Percentiles rank a stretch among this genome's conserved stretches.
phyloP scores from a whole-genome alignment of 2,329 filamentous ascomycete species.

The Aspergillus neotritici region DNA sequence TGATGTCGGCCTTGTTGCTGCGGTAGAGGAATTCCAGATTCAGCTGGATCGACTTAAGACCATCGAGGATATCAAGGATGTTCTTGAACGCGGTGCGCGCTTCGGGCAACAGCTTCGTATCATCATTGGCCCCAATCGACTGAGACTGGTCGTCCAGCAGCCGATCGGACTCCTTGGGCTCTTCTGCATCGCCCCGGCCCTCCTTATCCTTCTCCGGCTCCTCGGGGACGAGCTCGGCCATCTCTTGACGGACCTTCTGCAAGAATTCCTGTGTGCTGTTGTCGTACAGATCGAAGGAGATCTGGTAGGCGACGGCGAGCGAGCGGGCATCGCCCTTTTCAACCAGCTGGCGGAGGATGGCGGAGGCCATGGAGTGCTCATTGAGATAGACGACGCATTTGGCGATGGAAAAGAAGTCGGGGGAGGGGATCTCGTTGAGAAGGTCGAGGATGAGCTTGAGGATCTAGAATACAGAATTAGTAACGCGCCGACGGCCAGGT shows the following conservation, averaged over 20 bases:
- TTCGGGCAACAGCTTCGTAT: slow-evolving; percentile 41
- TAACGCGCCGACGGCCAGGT: background rate
- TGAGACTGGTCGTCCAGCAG: slow-evolving; percentile 48
- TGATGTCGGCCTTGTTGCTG: slow-evolving; percentile 87
- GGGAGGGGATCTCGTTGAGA: slow-evolving; percentile 84
- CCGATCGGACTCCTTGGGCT: slow-evolving; percentile 54
- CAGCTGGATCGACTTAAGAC: slow-evolving; percentile 87
- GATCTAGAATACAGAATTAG: slow-evolving; percentile 51
- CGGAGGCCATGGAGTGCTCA: slow-evolving; percentile 82
- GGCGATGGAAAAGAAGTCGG: slow-evolving; percentile 96
- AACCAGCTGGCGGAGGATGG: slow-evolving; percentile 76
- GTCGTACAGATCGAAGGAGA: slow-evolving; percentile 96
- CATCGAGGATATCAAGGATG: slow-evolving; percentile 64
- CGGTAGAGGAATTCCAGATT: slow-evolving; percentile 96
- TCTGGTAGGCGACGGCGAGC: slow-evolving; percentile 86
- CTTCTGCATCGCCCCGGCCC: slow-evolving; percentile 48
- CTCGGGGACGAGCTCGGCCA: slow-evolving; percentile 55
- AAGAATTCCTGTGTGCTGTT: slow-evolving; percentile 98
- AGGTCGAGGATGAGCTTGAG: slow-evolving; percentile 87
- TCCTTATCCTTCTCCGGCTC: slow-evolving; percentile 31
- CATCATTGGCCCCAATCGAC: slow-evolving; percentile 40
- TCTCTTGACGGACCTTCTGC: slow-evolving; percentile 74
- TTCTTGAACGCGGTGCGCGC: slow-evolving; percentile 52
- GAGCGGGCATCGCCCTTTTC: slow-evolving; percentile 71
- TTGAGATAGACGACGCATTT: slow-evolving; percentile 96